A percentile compares a stretch with the other conserved stretches of the same genome.
These are phyloP conservation scores for Thalassia testudinum DNA, from an alignment of 116 monocot genomes.

Conservation along the genomic window DNA sequence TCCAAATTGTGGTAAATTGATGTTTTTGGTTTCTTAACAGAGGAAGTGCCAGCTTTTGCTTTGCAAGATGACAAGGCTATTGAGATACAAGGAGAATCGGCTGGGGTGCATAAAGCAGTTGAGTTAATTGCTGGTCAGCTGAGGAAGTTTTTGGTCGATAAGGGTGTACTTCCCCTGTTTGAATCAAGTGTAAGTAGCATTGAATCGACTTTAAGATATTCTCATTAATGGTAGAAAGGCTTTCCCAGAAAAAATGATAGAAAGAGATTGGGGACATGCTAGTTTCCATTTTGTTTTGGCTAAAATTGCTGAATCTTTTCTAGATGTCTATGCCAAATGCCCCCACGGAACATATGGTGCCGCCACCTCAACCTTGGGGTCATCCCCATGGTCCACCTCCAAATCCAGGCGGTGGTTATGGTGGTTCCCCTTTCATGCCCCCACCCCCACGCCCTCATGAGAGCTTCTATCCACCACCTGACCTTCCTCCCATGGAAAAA, in stretches of 20 bases:
- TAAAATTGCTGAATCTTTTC: neutral
- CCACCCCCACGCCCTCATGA: constrained; percentile 57
- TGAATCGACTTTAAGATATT: too few species aligned
- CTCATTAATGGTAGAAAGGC: too few species aligned
- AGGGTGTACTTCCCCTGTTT: constrained; percentile 61
- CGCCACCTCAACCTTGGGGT: constrained; percentile 57
- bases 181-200: constrained; percentile 54
- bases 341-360: constrained; percentile 51
- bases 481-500: constrained; percentile 45
- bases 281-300: neutral
- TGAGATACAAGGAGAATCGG: constrained; percentile 74
- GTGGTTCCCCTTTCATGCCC: constrained; percentile 54
- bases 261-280: neutral
- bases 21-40: constrained; percentile 14
- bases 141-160: constrained; percentile 83
- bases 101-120: constrained; percentile 53
- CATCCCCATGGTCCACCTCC: constrained; percentile 51
- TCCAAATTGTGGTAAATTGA: too few species aligned
- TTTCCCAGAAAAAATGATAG: neutral
- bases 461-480: constrained; percentile 55
- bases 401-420: constrained; percentile 41
- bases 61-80: constrained; percentile 82
- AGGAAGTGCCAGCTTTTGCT: constrained; percentile 65
- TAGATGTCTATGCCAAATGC: constrained; percentile 45
- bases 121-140: constrained; percentile 58